Conservation (phyloP, 495 filamentous ascomycete genomes). For the Penicillium verhagenii region DNA sequence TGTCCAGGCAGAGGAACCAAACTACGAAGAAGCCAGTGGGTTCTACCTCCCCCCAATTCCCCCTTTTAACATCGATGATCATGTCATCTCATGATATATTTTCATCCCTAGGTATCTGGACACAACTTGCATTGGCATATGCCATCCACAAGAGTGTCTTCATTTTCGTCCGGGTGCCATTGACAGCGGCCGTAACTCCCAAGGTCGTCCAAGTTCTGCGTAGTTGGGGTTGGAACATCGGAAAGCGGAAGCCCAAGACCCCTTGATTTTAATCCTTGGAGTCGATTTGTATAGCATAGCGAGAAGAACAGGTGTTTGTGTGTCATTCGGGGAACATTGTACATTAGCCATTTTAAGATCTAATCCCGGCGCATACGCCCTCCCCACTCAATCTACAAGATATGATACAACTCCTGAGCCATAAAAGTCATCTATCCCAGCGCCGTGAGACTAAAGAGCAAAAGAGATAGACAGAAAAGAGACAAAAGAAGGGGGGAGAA, state of each 20-base stretch:
- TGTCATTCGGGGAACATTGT: conserved; percentile 24
- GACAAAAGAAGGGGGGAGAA: not conserved
- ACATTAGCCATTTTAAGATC: conserved; percentile 39
- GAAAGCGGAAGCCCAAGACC: conserved; percentile 57
- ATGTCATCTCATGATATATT: not conserved
- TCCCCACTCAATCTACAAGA: conserved; percentile 31
- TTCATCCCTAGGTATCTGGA: conserved; percentile 64
- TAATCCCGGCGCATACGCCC: conserved; percentile 24
- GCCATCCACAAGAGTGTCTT: conserved; percentile 98
- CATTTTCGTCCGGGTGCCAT: conserved; percentile 88
- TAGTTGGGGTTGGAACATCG: conserved; percentile 79
- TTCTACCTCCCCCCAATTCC: conserved; percentile 14
- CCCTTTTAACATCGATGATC: not conserved
- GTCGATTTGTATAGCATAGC: conserved; percentile 30
- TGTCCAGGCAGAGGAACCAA: conserved; percentile 33
- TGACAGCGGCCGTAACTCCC: conserved; percentile 85
- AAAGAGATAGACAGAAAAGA: conserved; percentile 1
- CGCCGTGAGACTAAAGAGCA: conserved; percentile 7
- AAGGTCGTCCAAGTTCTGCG: conserved; percentile 86
- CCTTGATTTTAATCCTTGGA: conserved; percentile 10
- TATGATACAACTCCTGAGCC: conserved; percentile 16
- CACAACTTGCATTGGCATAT: conserved; percentile 90
- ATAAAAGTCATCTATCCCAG: conserved; percentile 15
- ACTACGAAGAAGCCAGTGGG: conserved; percentile 54
- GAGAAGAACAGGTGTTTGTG: conserved; percentile 14